Conservation (phyloP, 495 filamentous ascomycete genomes). For the Penicillium maclennaniae region DNA sequence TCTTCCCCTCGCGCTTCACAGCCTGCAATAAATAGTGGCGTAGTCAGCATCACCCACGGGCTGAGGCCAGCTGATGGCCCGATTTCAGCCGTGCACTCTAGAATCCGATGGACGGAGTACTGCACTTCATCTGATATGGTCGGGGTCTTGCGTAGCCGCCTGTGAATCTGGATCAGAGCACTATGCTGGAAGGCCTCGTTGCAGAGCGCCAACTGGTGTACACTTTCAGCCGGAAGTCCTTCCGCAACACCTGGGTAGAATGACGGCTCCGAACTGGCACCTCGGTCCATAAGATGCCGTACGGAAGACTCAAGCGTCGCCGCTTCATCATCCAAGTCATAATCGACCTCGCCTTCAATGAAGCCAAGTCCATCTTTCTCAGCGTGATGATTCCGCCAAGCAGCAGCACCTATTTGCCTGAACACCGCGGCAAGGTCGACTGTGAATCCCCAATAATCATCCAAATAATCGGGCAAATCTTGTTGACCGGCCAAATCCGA, state of each 20-base stretch:
- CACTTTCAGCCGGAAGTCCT: slow-evolving; percentile 30
- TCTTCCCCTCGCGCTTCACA: slow-evolving; percentile 42
- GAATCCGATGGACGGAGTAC: slow-evolving; percentile 37
- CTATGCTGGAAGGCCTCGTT: slow-evolving; percentile 47
- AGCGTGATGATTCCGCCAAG: slow-evolving; percentile 35
- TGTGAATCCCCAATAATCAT: slow-evolving; percentile 49
- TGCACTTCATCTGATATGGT: slow-evolving; percentile 35
- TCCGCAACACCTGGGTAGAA: slow-evolving; percentile 42
- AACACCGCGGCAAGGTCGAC: slow-evolving; percentile 41
- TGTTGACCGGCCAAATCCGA: slow-evolving; percentile 15
- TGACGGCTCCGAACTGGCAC: slow-evolving; percentile 25
- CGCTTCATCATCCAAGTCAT: slow-evolving; percentile 28
- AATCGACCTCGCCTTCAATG: slow-evolving; percentile 21
- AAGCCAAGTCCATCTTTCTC: slow-evolving; percentile 13
- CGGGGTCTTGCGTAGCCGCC: slow-evolving; percentile 36
- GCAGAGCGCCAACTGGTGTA: slow-evolving; percentile 40
- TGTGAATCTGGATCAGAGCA: slow-evolving; percentile 44
- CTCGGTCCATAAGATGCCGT: slow-evolving; percentile 35
- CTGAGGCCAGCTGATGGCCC: slow-evolving; percentile 40
- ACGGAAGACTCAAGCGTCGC: slow-evolving; percentile 34
- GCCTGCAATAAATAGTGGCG: slow-evolving; percentile 45
- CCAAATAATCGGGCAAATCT: slow-evolving; percentile 38
- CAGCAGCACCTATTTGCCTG: slow-evolving; percentile 39
- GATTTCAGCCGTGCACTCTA: slow-evolving; percentile 42
- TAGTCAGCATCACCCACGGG: slow-evolving; percentile 48